Evolutionary conservation across 2,329 filamentous ascomycete genomes (phyloP).

Genomic region (Aspergillus felis): DNA sequence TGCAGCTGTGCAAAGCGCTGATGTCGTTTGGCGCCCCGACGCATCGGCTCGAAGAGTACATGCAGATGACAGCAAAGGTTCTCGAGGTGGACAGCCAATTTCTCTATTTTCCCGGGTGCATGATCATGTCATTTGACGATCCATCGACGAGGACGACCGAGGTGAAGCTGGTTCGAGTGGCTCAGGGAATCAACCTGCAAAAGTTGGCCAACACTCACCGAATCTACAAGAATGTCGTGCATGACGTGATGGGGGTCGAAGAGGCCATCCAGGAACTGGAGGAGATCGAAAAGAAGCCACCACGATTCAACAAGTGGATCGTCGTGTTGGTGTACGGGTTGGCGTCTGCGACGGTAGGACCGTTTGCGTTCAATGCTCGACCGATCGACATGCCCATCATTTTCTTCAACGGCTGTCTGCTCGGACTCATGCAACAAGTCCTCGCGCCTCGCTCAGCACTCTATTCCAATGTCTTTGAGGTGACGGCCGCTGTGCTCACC

Average conservation of each 20-base stretch:
- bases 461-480: conserved; percentile 61
- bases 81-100: conserved; percentile 87
- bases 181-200: conserved; percentile 42
- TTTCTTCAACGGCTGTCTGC: conserved; percentile 69
- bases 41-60: conserved; percentile 83
- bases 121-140: conserved; percentile 84
- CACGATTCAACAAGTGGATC: conserved; percentile 52
- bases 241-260: conserved; percentile 44
- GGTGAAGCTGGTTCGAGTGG: conserved; percentile 42
- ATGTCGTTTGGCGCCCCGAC: conserved; percentile 91
- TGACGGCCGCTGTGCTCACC: conserved; percentile 60
- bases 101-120: conserved; percentile 83
- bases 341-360: conserved; percentile 70
- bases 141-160: conserved; percentile 44
- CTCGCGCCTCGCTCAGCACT: conserved; percentile 70
- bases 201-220: conserved; percentile 43
- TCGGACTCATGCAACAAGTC: conserved; percentile 71
- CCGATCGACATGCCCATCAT: conserved; percentile 74
- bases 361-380: conserved; percentile 74
- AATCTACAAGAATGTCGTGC: conserved; percentile 47
- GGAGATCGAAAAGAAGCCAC: conserved; percentile 54
- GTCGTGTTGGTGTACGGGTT: conserved; percentile 68
- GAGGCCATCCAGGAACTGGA: conserved; percentile 43
- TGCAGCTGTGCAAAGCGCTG: conserved; percentile 77
- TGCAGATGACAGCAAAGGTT: conserved; percentile 84